Evolutionary conservation across 2,329 filamentous ascomycete species (phyloP), one percentile per base, ranked within the genome.

Genomic region (Fusarium sp.): DNA sequence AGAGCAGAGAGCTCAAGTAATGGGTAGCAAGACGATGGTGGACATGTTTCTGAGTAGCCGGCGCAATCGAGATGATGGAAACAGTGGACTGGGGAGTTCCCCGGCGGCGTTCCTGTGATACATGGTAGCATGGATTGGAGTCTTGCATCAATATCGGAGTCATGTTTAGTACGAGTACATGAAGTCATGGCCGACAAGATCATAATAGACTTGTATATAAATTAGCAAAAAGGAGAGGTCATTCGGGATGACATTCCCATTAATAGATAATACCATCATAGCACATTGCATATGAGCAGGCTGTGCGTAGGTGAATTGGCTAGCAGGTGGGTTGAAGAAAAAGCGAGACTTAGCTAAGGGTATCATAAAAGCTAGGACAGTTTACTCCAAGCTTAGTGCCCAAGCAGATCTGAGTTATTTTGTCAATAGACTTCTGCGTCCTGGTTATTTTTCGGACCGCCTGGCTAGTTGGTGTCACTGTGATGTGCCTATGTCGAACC

Each of bases 21-120:
- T 82, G 63, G 83, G 83, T 4, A 85, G 85, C 69, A 83, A 83
- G 74, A 79, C 79, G 43, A 87, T 88, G 83, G 85, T 88, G 10
- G 85, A 88, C 55, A 62, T 84, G 50, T 88, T 88, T 72, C 77
- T 88, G 28, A 86, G 79, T 63, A 86, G 82, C 48, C 80, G 86
- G 20, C 80, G 82, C 18, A 82, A 76, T 64, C 79, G 80, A 14
- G 80, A 82, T 40, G 74, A 78, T 25, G 81, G 78, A 27, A 71
- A 65, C 10, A 70, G 65, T 20, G 74, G 66, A 27, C 69, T 68
- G 45, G 75, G 75, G 5, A 77, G 72, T 61, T 77, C 75, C 8
- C 74, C 77, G 4, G 61, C 66, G 3, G 78, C 74, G 32, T 81
- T 81, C 65, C 54, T 81, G 23, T 81, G 10, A 70, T 18, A 56